Base-by-base conservation (phyloP, 2,329 filamentous ascomycete species). In the Plenodomus biglobosus region DNA sequence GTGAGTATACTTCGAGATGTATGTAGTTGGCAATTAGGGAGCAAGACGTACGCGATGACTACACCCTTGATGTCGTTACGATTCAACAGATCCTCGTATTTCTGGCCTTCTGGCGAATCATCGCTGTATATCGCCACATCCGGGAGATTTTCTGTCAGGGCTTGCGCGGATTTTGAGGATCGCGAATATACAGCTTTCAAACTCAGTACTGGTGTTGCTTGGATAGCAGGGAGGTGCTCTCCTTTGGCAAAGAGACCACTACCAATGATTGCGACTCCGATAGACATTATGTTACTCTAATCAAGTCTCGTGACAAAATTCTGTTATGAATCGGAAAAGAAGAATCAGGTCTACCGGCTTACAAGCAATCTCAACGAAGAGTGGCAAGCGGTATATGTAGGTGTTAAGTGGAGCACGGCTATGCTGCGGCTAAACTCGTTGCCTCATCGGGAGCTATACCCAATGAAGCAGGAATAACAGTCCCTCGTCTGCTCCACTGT, bases 131-230 rank as follows among this genome's bases (percentile, higher is more conserved):
- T 65, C 20, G 81, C 80, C 13, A 83, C 67, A 15, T 64, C 61
- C 0, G 46, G 64, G 17, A 75, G 68, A 17, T 76, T 72, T 2
- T 70, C 65, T 2, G 60, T 56, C 1, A 69, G 55, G 1, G 53
- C 32, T 34, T 79, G 63, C n/a, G 83, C 84, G 0, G 84, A 84
- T 16, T 75, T 70, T 42, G 81, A 75, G 10, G 82, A 82, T 43
- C 85, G 81, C 3, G 84, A 87, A 71, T 85, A 89, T 55, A 87
- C 76, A 18, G 84, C 84, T 70, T 83, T 86, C 55, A 89, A 77
- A 11, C 71, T 68, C 10, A 87, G 71, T 32, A 50, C 37, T 80
- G 72, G 49, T 63, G 72, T 76, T 21, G 79, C 76, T 56, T 80
- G 73, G 43, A 88, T 79, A 38, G 85, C 85, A 11, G 85, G 85